Conservation (phyloP, 1,284 basidiomycete species). For the Phenoliferia sp. region DNA sequence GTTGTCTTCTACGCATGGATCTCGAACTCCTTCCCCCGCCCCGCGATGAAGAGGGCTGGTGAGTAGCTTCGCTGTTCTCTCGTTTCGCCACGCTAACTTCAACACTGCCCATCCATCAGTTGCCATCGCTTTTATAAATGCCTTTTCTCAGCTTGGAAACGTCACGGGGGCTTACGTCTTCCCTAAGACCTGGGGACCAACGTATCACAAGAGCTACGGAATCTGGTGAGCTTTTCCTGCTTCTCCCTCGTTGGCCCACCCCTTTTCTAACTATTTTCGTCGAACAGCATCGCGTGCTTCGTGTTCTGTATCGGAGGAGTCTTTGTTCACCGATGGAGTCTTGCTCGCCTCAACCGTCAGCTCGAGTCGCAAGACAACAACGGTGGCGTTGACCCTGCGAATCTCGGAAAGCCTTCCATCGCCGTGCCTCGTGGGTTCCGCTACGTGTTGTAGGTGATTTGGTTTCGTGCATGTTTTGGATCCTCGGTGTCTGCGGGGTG, state of each 20-base stretch:
- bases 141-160: constrained; percentile 43
- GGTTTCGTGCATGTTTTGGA: neutral
- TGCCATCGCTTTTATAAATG: constrained; percentile 45
- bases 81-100: too few species aligned
- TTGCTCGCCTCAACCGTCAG: constrained; percentile 24
- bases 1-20: constrained; percentile 37
- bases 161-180: constrained; percentile 33
- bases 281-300: constrained; percentile 21
- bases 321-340: constrained; percentile 26
- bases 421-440: constrained; percentile 27
- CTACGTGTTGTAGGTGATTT: constrained; percentile 22
- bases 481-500: neutral
- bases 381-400: neutral
- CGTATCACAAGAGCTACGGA: constrained; percentile 22
- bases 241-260: neutral
- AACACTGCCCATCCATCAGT: too few species aligned
- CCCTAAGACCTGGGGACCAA: constrained; percentile 16
- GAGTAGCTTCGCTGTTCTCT: too few species aligned
- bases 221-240: too few species aligned
- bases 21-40: constrained; percentile 41
- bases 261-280: too few species aligned
- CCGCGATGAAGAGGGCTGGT: constrained; percentile 44
- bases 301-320: constrained; percentile 21
- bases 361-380: constrained; percentile 21
- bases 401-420: neutral